Conservation (phyloP, 192 early-diverging fungal genomes). For the Coemansia sp. region DNA sequence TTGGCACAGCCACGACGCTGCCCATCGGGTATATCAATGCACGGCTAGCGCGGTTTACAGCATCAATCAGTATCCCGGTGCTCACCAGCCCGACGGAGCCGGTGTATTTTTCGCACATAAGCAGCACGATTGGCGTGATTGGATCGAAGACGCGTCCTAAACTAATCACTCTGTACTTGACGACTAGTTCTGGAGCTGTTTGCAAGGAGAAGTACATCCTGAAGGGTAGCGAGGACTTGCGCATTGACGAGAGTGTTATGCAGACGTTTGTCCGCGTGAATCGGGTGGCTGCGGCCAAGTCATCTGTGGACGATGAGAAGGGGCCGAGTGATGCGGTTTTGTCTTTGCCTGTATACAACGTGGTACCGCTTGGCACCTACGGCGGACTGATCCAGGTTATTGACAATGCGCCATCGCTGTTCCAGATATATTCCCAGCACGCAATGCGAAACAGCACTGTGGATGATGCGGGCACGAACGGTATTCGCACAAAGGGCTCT, state of each 20-base stretch:
- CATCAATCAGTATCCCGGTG: conserved; percentile 34
- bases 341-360: conserved; percentile 44
- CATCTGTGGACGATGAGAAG: background rate
- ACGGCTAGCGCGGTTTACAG: conserved; percentile 13
- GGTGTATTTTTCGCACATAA: conserved; percentile 20
- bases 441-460: background rate
- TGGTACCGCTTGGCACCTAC: conserved; percentile 79
- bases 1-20: conserved; percentile 10
- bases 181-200: conserved; percentile 54
- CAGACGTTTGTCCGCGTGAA: conserved; percentile 57
- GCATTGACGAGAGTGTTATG: conserved; percentile 91
- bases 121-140: conserved; percentile 24
- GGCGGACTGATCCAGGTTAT: conserved; percentile 96
- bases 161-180: conserved; percentile 63
- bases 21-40: conserved; percentile 15
- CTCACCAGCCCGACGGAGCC: conserved; percentile 31
- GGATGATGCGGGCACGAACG: background rate
- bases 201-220: conserved; percentile 72
- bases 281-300: background rate
- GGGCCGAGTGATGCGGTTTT: background rate
- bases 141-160: conserved; percentile 88
- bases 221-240: conserved; percentile 92
- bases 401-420: conserved; percentile 72
- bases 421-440: conserved; percentile 41
- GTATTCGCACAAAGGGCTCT: background rate